Conservation (phyloP, 148 eudicot species). For the Fagopyrum esculentum region DNA sequence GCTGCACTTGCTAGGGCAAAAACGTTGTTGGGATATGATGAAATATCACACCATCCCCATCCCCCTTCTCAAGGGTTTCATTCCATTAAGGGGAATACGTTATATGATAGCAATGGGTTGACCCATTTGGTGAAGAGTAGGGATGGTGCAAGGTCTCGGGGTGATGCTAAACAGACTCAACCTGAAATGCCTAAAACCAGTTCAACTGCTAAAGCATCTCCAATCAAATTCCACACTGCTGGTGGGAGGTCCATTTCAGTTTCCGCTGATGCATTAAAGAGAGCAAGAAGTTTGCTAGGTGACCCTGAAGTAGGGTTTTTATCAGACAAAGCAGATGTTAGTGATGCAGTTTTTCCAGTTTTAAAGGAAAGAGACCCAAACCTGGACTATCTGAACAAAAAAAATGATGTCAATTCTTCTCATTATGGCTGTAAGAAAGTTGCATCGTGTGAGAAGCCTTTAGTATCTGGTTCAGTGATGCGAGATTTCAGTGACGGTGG, state of each 20-base stretch:
- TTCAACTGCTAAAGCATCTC: constrained; percentile 38
- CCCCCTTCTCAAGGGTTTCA: constrained; percentile 28
- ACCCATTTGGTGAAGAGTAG: constrained; percentile 15
- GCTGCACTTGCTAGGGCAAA: constrained; percentile 65
- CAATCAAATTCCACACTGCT: constrained; percentile 77
- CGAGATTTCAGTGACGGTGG: too few relatives aligned
- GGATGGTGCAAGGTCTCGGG: constrained; percentile 17
- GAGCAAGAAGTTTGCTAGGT: too few relatives aligned
- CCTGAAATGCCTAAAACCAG: constrained; percentile 13
- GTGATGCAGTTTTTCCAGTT: too few relatives aligned
- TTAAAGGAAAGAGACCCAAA: too few relatives aligned
- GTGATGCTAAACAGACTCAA: constrained; percentile 12
- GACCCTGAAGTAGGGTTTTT: too few relatives aligned
- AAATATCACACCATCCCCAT: constrained; percentile 17
- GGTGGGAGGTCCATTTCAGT: constrained; percentile 87
- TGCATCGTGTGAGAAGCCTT: too few relatives aligned
- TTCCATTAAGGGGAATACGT: constrained; percentile 24
- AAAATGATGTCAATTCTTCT: too few relatives aligned
- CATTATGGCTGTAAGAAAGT: too few relatives aligned
- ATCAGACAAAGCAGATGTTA: too few relatives aligned
- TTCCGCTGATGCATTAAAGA: constrained; percentile 67
- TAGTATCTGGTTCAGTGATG: too few relatives aligned
- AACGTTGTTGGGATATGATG: constrained; percentile 56
- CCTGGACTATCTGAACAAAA: too few relatives aligned
- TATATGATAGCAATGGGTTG: constrained; percentile 19